Evolutionary conservation across 2,329 filamentous ascomycete species (phyloP), one percentile per base, ranked within the genome.

Genomic region (Bipolaris cookei): DNA sequence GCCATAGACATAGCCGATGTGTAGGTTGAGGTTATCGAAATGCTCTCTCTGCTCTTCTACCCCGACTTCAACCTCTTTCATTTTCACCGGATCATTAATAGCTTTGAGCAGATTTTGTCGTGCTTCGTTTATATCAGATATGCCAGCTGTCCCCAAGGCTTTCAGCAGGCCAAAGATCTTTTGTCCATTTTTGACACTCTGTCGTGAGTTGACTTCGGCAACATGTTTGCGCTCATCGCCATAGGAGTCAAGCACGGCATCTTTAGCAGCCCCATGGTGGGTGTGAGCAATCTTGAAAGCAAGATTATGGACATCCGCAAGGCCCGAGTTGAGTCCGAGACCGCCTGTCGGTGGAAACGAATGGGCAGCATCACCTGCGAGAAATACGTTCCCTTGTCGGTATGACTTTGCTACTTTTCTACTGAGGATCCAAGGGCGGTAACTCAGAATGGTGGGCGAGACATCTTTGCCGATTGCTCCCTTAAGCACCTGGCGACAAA

Each of bases 221-320:
- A 65, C 68, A 5, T 74, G 76, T 51, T 77, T 73, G 18, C 76
- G 73, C 48, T 78, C 76, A 16, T 43, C 42, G 28, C 60, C 69
- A 63, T 68, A 77, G 0, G 68, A 66, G 1, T 63, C 48, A 3
- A 78, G 68, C 2, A 78, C 61, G 0, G 32, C 56, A 1, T 65
- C 49, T 14, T 51, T 41, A 2, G 76, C 74, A 10, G 61, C 43
- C 8, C 67, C 70, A 39, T 67, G 57, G 11, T 72, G 58, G 0
- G 76, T 72, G 47, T 69, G 72, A 2, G 71, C 69, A 2, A 77
- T 47, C 56, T 78, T 78, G 74, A 74, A 78, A 14, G 75, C 70
- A 4, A 78, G 65, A 45, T 77, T 78, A 66, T 67, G 76, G 14
- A 75, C 69, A 51, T 77, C 76, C 56, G 76, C 73, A 20, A 77